Conservation (phyloP, 179 eudicot genomes). For the Patellifolia procumbens region DNA sequence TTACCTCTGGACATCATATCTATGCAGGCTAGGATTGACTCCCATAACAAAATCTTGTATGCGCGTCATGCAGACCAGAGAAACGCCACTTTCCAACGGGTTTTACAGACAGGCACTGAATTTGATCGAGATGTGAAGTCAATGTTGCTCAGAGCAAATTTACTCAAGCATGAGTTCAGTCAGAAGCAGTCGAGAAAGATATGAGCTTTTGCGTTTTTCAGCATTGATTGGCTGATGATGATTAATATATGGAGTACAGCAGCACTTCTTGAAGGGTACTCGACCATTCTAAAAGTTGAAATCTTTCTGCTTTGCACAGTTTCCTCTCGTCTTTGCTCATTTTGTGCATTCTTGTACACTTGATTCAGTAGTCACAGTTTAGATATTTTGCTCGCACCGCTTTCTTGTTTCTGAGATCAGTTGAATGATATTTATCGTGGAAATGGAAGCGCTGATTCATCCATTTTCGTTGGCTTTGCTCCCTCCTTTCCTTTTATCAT, state of each 20-base stretch:
- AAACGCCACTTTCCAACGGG: conserved; percentile 89
- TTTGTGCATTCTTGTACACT: conserved; percentile 32
- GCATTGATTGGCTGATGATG: neutral
- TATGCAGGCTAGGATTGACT: conserved; percentile 93
- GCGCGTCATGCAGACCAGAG: conserved; percentile 98
- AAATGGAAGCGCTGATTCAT: conserved; percentile 12
- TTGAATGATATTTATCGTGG: conserved; percentile 9
- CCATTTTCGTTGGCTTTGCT: neutral
- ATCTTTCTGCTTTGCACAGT: conserved; percentile 27
- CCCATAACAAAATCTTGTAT: conserved; percentile 92
- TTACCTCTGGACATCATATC: neutral
- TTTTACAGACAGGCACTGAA: conserved; percentile 78
- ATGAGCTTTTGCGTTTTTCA: conserved; percentile 18
- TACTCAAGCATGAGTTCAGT: conserved; percentile 69
- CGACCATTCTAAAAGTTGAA: neutral
- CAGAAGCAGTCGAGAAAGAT: conserved; percentile 53
- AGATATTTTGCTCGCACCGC: neutral
- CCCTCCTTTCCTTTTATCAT: neutral
- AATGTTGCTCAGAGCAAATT: conserved; percentile 80
- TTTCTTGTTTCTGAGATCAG: neutral
- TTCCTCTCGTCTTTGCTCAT: conserved; percentile 3
- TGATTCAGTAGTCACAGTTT: conserved; percentile 1
- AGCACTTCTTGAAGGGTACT: conserved; percentile 9
- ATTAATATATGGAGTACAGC: conserved; percentile 1
- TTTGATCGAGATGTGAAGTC: conserved; percentile 80